Base-by-base conservation (phyloP, 768 basidiomycete genomes). In the Ramaria sp. region DNA sequence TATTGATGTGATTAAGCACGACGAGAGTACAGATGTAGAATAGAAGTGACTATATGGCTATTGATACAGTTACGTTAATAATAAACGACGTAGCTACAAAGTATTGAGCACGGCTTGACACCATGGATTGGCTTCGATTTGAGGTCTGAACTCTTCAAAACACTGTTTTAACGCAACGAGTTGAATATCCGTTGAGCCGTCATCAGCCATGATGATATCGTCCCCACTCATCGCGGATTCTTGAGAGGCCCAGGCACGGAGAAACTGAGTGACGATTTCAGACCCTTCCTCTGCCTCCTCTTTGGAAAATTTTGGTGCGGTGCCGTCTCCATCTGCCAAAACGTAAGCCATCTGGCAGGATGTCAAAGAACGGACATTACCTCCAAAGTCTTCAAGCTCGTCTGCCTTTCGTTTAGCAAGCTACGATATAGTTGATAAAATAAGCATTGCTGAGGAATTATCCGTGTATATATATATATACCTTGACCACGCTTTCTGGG, bases 361-460 rank as follows among this genome's bases (percentile, higher is more conserved):
- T 19, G 19, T 50, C 3, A 33, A n/a, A n/a, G 45, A 19, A 37
- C 13, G 51, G 37, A 46, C n/a, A 64, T 51, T 60, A 74, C 80
- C 69, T 7, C 78, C 82, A 69, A 93, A 91, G 65, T 92, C 88
- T 69, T 93, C 90, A 34, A 96, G 71, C 62, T 94, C 91, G 58
- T 93, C 89, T 0, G 93, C 92, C 65, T 94, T 96, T 24, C 84
- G 77, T 70, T 87, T 88, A n/a, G 90, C 94, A 47, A 91, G 80
- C 91, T 91, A 65, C 20, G 51, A 33, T 12, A 34, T 39, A 42
- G 47, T 50, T 39, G 51, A 47, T 11, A 27, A 17, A 15, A 48
- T 45, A 13, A 53, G 15, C 31, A 50, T 31, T 19, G 50, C 48
- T 42, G 17, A 24, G 45, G 41, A 20, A 38, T 19, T 37, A 24